phyloP scores from a whole-genome alignment of 768 basidiomycete genomes.

The Kwoniella bestiolae region DNA sequence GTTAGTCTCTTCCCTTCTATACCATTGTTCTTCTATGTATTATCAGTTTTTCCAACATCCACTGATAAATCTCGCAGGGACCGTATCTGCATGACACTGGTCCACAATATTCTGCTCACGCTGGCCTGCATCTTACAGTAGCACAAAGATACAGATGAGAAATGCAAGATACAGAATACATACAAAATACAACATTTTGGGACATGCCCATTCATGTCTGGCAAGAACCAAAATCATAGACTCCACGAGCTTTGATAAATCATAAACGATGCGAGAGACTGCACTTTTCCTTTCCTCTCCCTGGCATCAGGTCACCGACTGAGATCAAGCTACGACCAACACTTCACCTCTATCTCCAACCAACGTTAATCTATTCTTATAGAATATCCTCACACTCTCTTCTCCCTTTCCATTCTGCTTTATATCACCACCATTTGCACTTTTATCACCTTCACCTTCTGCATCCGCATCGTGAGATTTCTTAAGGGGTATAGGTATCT shows the following conservation, averaged over 20 bases:
- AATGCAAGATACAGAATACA: not conserved
- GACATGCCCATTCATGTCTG: not conserved
- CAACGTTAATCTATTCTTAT: conserved; percentile 38
- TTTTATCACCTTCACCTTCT: not conserved
- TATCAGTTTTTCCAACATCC: too few relatives aligned
- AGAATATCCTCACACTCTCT: conserved; percentile 24
- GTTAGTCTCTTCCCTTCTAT: too few relatives aligned
- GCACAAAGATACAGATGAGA: too few relatives aligned
- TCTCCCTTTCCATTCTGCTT: not conserved
- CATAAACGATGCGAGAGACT: too few relatives aligned
- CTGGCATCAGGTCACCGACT: too few relatives aligned
- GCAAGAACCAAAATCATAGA: not conserved
- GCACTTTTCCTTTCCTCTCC: too few relatives aligned
- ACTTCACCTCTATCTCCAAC: conserved; percentile 51
- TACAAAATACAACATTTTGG: not conserved
- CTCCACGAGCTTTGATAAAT: too few relatives aligned
- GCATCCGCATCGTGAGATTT: conserved; percentile 2
- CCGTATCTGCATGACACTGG: too few relatives aligned
- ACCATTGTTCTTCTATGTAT: too few relatives aligned
- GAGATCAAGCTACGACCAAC: conserved; percentile 40
- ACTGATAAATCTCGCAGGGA: too few relatives aligned
- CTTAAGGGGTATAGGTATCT: conserved; percentile 14
- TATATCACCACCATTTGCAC: not conserved
- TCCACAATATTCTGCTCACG: too few relatives aligned
- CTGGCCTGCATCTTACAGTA: too few relatives aligned